These are phyloP conservation scores for Fallopia convolvulus DNA, from an alignment of 148 eudicot species.

Conservation along the genomic window DNA sequence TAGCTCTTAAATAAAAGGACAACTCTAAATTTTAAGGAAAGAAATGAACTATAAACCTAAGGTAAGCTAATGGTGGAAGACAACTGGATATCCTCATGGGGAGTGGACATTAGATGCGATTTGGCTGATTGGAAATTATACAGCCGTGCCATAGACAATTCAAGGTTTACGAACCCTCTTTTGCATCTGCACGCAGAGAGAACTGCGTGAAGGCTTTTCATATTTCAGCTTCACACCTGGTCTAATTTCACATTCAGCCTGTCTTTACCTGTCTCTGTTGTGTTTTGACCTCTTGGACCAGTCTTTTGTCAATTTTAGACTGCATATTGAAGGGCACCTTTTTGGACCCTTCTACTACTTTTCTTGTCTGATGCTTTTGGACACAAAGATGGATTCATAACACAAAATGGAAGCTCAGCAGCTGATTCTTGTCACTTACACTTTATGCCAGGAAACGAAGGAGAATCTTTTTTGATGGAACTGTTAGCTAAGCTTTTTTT, in stretches of 20 bases:
- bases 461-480: background rate
- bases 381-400: background rate
- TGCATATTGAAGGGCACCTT: background rate
- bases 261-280: background rate
- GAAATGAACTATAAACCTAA: too few relatives aligned
- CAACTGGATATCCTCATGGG: background rate
- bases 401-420: background rate
- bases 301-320: background rate
- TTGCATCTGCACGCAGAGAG: background rate
- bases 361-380: background rate
- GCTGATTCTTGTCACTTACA: background rate
- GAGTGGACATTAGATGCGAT: background rate
- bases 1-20: background rate
- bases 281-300: background rate
- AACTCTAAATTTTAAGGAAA: too few relatives aligned
- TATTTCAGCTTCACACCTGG: background rate
- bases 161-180: background rate
- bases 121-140: background rate
- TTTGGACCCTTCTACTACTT: background rate
- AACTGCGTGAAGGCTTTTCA: background rate
- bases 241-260: background rate
- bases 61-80: too few relatives aligned
- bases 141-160: background rate
- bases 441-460: background rate
- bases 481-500: background rate